These are phyloP conservation scores for Sonneratia alba DNA, from an alignment of 345 rosid species.

Conservation along the genomic window DNA sequence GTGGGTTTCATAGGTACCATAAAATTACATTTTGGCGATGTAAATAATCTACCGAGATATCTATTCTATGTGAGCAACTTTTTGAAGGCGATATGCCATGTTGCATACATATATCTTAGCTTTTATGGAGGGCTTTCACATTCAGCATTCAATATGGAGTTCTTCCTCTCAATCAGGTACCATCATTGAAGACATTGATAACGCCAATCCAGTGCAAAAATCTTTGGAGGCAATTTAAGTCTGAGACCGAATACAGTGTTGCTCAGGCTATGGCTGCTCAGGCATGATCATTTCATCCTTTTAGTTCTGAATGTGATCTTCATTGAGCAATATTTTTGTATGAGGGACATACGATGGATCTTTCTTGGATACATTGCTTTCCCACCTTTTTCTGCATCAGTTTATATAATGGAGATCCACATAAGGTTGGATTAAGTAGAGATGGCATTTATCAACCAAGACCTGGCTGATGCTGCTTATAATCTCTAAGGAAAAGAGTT, in stretches of 20 bases:
- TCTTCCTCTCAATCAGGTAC: conserved; percentile 40
- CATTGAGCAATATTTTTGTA: background rate
- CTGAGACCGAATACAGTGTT: conserved; percentile 86
- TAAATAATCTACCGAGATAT: background rate
- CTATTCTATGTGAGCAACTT: background rate
- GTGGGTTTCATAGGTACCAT: background rate
- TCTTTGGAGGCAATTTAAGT: conserved; percentile 95
- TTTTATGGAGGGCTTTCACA: background rate
- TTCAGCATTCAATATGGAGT: background rate
- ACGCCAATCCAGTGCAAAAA: conserved; percentile 94
- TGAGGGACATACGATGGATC: background rate
- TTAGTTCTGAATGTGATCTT: background rate
- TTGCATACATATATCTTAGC: background rate
- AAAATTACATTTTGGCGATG: background rate
- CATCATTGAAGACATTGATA: conserved; percentile 66
- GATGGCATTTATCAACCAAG: background rate
- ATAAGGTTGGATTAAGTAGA: background rate
- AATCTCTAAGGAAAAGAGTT: background rate
- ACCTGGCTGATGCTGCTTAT: background rate
- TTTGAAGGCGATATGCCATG: background rate
- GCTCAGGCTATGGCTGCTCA: conserved; percentile 99
- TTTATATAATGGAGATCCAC: background rate
- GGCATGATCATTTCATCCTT: conserved; percentile 29
- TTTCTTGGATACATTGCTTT: background rate
- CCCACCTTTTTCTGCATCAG: background rate